Conservation (phyloP, 225 moss, liverwort and hornwort genomes). For the Rhytidiadelphus loreus region DNA sequence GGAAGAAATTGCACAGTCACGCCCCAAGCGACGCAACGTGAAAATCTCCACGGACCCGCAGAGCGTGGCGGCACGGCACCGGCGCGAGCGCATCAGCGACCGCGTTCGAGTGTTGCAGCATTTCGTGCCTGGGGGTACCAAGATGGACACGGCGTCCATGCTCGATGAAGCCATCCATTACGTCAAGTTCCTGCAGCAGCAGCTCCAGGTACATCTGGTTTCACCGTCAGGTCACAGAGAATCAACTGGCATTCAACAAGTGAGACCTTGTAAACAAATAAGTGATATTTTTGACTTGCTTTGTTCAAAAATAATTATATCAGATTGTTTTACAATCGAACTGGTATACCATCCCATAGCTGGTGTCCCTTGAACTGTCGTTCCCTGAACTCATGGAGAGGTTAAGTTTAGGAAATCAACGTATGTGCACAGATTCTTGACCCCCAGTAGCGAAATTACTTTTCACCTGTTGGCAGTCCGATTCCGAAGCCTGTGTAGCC, state of each 20-base stretch:
- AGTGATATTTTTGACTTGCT: not conserved
- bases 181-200: constrained; percentile 64
- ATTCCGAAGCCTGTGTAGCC: not conserved
- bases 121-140: constrained; percentile 73
- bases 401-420: not conserved
- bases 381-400: not conserved
- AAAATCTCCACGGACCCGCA: constrained; percentile 81
- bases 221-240: not conserved
- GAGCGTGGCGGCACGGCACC: constrained; percentile 74
- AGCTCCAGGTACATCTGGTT: constrained; percentile 33
- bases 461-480: not conserved
- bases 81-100: constrained; percentile 70
- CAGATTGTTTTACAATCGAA: not conserved
- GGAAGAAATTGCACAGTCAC: constrained; percentile 52
- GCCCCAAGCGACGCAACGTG: constrained; percentile 81
- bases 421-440: not conserved
- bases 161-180: constrained; percentile 79
- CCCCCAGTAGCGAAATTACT: not conserved
- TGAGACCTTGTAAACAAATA: not conserved
- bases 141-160: constrained; percentile 94
- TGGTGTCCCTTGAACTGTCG: not conserved
- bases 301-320: not conserved
- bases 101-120: constrained; percentile 72
- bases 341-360: not conserved
- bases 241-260: not conserved